Evolutionary conservation across 257 asterid species (phyloP).

Genomic region (Voacanga thouarsii): DNA sequence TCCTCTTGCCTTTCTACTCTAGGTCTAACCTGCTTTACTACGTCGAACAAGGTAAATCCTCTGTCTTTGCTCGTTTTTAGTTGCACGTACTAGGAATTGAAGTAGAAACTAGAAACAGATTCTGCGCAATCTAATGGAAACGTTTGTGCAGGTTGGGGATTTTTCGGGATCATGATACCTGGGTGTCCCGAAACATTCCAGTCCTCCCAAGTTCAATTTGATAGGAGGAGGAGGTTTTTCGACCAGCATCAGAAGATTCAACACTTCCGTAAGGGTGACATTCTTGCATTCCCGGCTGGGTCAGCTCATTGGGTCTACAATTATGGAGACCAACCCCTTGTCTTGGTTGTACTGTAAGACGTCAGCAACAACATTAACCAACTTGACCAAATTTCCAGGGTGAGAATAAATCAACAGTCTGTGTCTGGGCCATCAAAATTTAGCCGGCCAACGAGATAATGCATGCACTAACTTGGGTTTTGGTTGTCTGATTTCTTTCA

Average conservation of each 20-base stretch:
- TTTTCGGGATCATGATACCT: slow-evolving; percentile 38
- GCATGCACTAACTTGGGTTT: neutral
- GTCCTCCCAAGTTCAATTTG: slow-evolving; percentile 32
- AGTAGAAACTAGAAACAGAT: too few relatives aligned
- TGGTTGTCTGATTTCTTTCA: neutral
- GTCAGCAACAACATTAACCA: slow-evolving; percentile 47
- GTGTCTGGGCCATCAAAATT: neutral
- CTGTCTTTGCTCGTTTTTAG: too few relatives aligned
- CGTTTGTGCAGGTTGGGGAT: slow-evolving; percentile 42
- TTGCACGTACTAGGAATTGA: too few relatives aligned
- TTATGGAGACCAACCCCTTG: slow-evolving; percentile 47
- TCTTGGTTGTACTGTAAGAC: slow-evolving; percentile 40
- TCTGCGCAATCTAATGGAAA: neutral
- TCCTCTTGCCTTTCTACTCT: slow-evolving; percentile 48
- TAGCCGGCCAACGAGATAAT: neutral
- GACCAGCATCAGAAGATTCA: slow-evolving; percentile 54
- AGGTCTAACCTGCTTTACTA: slow-evolving; percentile 50
- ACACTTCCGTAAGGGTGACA: slow-evolving; percentile 42
- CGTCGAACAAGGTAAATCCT: slow-evolving; percentile 39
- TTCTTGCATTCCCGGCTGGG: slow-evolving; percentile 50
- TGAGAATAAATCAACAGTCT: neutral
- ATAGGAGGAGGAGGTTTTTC: slow-evolving; percentile 25
- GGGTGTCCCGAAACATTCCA: slow-evolving; percentile 78
- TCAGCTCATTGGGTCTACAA: slow-evolving; percentile 68
- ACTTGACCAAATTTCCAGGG: slow-evolving; percentile 57